phyloP scores from a whole-genome alignment of 2,329 filamentous ascomycete genomes.

The Fusarium decemcellulare region DNA sequence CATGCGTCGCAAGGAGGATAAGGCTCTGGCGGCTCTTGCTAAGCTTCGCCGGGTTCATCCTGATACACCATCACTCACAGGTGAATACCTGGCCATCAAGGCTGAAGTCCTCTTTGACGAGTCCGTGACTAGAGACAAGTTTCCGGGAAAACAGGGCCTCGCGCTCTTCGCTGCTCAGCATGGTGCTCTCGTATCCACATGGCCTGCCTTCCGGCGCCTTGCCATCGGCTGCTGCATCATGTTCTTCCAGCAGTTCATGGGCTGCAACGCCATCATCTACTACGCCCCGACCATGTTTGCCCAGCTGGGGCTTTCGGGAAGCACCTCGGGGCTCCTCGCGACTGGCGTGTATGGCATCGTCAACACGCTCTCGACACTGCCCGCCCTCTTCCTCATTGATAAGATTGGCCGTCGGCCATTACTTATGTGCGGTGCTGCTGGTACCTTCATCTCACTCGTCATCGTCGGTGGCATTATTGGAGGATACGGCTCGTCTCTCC shows the following conservation, averaged over 20 bases:
- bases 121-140: conserved; percentile 44
- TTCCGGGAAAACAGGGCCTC: conserved; percentile 49
- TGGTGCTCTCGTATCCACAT: conserved; percentile 47
- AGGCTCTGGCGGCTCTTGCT: conserved; percentile 50
- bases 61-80: conserved; percentile 47
- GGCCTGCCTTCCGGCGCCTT: conserved; percentile 58
- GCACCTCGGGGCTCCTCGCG: conserved; percentile 64
- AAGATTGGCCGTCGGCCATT: conserved; percentile 72
- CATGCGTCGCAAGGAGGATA: conserved; percentile 46
- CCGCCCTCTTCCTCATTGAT: conserved; percentile 66
- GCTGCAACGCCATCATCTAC: conserved; percentile 63
- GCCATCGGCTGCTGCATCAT: conserved; percentile 69
- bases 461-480: conserved; percentile 66
- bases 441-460: conserved; percentile 73
- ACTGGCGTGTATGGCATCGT: conserved; percentile 72
- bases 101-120: conserved; percentile 56
- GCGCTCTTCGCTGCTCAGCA: conserved; percentile 51
- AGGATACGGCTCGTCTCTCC: conserved; percentile 56
- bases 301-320: conserved; percentile 58
- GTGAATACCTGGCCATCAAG: conserved; percentile 55
- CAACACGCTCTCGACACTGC: conserved; percentile 62
- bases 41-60: conserved; percentile 51
- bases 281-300: conserved; percentile 63
- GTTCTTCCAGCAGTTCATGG: conserved; percentile 67
- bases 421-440: conserved; percentile 73